Conservation (phyloP, 495 filamentous ascomycete genomes). For the Penicillium taxi region DNA sequence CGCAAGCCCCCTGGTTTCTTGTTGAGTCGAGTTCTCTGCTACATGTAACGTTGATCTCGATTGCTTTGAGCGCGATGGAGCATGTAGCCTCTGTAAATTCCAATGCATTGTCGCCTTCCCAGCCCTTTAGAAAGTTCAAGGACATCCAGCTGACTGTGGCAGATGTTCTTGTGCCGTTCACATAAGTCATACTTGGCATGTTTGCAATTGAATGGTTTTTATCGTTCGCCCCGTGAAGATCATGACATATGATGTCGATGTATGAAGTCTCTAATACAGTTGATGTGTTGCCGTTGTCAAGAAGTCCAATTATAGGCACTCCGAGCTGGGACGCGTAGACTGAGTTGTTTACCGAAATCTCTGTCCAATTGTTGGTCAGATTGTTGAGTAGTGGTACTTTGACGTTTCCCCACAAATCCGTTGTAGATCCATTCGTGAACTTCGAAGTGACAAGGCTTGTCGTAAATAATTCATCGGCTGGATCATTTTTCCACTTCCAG, state of each 20-base stretch:
- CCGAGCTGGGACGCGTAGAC: neutral
- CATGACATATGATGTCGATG: neutral
- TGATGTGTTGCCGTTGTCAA: neutral
- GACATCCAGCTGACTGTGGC: neutral
- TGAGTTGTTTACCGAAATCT: neutral
- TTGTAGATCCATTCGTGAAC: neutral
- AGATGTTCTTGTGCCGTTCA: neutral
- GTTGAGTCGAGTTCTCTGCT: neutral
- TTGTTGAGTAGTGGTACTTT: neutral
- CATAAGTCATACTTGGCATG: neutral
- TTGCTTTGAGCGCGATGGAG: neutral
- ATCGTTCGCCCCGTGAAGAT: neutral
- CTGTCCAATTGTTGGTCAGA: neutral
- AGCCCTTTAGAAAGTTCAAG: neutral
- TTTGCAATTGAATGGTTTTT: neutral
- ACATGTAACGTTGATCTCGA: neutral
- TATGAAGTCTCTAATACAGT: neutral
- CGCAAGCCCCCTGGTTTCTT: neutral
- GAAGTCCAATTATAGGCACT: neutral
- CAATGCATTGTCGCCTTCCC: neutral
- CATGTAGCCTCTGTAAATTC: neutral
- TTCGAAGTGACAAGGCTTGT: neutral
- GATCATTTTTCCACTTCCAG: neutral
- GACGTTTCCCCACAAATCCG: slow-evolving; percentile 1
- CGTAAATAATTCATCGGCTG: neutral